phyloP scores from a whole-genome alignment of 768 basidiomycete genomes.

The Pleurotus pulmonarius region DNA sequence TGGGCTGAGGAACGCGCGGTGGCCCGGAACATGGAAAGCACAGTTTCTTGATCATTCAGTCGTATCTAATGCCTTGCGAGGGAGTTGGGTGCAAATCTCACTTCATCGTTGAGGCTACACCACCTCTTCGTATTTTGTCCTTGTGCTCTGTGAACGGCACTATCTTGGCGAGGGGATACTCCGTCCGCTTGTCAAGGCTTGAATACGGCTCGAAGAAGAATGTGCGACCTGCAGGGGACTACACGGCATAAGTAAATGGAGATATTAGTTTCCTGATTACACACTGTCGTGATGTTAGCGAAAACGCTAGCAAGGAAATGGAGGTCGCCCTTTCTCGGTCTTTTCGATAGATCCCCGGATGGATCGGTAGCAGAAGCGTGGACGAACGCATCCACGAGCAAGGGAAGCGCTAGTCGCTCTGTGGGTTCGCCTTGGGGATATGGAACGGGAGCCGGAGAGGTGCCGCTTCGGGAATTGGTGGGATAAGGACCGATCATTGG shows the following conservation, averaged over 20 bases:
- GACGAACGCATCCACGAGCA: constrained; percentile 88
- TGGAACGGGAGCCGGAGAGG: constrained; percentile 69
- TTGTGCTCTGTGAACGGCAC: constrained; percentile 87
- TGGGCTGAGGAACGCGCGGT: constrained; percentile 66
- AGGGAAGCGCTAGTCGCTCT: constrained; percentile 64
- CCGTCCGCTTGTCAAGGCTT: constrained; percentile 39
- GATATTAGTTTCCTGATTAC: constrained; percentile 18
- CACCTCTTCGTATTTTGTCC: constrained; percentile 82
- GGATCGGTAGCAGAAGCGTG: constrained; percentile 62
- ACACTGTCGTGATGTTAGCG: constrained; percentile 82
- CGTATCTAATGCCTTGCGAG: not conserved
- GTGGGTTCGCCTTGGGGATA: constrained; percentile 53
- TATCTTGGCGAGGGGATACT: constrained; percentile 82
- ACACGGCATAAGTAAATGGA: not conserved
- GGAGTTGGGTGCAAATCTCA: constrained; percentile 24
- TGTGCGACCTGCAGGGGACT: constrained; percentile 75
- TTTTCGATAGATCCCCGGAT: constrained; percentile 42
- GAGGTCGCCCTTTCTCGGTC: constrained; percentile 67
- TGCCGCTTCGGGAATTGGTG: constrained; percentile 76
- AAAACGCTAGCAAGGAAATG: constrained; percentile 95
- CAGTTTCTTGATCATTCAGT: constrained; percentile 57
- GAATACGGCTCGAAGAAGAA: constrained; percentile 76
- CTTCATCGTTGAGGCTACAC: constrained; percentile 88
- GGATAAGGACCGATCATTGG: constrained; percentile 64
- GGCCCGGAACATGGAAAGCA: constrained; percentile 63